A percentile compares a stretch with the other conserved stretches of the same genome.
Evolutionary conservation across 139 green algal genomes (phyloP).

Genomic region (Diplosphaera chodatii): DNA sequence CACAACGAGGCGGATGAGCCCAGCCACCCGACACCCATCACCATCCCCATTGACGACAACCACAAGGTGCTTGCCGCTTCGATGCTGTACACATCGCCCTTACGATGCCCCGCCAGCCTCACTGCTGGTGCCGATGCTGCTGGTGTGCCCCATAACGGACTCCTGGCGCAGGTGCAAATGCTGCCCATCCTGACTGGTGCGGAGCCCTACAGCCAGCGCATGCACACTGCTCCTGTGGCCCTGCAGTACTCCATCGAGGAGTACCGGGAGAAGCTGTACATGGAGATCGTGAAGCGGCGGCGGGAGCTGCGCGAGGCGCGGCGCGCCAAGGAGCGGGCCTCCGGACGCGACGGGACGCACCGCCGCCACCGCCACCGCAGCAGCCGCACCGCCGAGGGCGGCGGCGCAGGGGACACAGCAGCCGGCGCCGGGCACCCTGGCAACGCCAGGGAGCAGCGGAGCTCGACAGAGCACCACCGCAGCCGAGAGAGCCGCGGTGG

Average conservation of each 20-base stretch:
- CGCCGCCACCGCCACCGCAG: background rate
- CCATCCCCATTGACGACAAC: slow-evolving; percentile 93
- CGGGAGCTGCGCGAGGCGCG: slow-evolving; percentile 61
- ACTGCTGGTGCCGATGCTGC: too few species aligned
- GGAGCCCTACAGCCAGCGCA: background rate
- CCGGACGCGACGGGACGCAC: background rate
- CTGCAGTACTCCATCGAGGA: slow-evolving; percentile 47
- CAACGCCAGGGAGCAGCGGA: background rate
- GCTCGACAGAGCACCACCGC: background rate
- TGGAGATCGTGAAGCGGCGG: slow-evolving; percentile 83
- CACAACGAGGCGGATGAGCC: slow-evolving; percentile 86
- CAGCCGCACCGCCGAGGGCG: background rate
- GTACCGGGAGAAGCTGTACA: slow-evolving; percentile 81
- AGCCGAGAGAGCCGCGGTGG: background rate
- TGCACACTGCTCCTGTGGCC: background rate
- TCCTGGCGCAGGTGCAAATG: too few species aligned
- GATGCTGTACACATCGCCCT: too few species aligned
- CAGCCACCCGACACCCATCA: slow-evolving; percentile 50
- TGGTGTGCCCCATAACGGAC: too few species aligned
- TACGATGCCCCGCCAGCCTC: too few species aligned
- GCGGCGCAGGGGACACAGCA: background rate
- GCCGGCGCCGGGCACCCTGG: too few species aligned
- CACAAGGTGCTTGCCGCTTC: slow-evolving; percentile 63
- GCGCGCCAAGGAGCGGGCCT: background rate
- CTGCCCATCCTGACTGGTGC: too few species aligned